These are phyloP conservation scores for Erodium moschatum DNA, from an alignment of 441 rosid species.

Conservation along the genomic window DNA sequence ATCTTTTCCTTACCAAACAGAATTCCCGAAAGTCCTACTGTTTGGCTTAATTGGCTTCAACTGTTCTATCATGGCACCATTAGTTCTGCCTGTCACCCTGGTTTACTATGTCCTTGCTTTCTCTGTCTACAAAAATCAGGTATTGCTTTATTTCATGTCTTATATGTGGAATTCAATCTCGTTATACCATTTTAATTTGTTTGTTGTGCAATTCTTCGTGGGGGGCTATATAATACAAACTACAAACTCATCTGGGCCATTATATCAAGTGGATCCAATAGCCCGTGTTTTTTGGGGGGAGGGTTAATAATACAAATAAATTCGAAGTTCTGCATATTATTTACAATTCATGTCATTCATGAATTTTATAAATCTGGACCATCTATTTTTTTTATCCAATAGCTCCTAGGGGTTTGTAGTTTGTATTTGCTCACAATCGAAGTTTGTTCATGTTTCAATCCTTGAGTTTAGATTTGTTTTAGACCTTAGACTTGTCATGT, in stretches of 20 bases:
- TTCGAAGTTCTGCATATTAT: no score
- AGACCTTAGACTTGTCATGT: neutral
- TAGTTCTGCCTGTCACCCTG: constrained; percentile 69
- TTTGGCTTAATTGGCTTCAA: constrained; percentile 83
- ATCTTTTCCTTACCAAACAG: constrained; percentile 84
- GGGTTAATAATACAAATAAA: no score
- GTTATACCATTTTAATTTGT: neutral
- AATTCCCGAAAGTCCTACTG: constrained; percentile 68
- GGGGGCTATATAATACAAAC: no score
- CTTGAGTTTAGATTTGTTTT: neutral
- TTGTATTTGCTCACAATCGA: no score
- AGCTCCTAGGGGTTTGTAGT: no score
- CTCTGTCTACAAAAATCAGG: constrained; percentile 87
- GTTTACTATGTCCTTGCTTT: constrained; percentile 59
- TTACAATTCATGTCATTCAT: no score
- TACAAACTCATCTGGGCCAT: no score
- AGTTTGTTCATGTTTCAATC: neutral
- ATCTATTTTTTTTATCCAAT: no score
- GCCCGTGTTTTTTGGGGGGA: no score
- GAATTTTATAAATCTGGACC: no score
- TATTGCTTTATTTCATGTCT: neutral
- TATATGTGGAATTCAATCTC: constrained; percentile 14
- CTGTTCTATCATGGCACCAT: constrained; percentile 74
- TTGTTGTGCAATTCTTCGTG: neutral
- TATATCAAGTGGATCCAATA: no score